Evolutionary conservation across 192 early-diverging fungal species (phyloP).

Genomic region (Oehlia diaphana): DNA sequence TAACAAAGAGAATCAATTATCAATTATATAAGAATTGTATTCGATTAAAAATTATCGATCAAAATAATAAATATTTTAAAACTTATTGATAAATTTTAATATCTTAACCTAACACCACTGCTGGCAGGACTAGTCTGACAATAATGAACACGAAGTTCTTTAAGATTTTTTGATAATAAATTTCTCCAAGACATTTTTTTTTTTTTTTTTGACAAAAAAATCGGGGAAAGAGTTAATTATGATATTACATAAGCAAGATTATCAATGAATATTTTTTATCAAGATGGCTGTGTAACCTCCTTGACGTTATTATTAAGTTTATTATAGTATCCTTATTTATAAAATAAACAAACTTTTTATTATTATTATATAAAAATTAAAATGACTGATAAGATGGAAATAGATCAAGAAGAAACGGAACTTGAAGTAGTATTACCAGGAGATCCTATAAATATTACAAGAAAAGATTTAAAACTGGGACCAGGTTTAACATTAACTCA

Average conservation of each 20-base stretch:
- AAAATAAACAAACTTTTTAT: too few relatives aligned
- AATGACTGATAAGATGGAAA: background rate
- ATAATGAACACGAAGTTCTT: slow-evolving; percentile 90
- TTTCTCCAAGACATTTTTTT: slow-evolving; percentile 33
- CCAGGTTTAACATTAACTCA: slow-evolving; percentile 77
- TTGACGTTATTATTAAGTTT: too few relatives aligned
- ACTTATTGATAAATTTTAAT: background rate
- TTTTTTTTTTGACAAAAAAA: slow-evolving; percentile 18
- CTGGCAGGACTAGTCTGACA: slow-evolving; percentile 78
- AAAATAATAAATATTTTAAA: background rate
- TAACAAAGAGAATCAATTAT: background rate
- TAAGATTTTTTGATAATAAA: slow-evolving; percentile 63
- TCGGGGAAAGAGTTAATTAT: too few relatives aligned
- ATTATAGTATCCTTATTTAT: too few relatives aligned
- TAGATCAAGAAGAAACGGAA: background rate
- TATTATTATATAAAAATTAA: background rate
- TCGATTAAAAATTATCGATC: background rate
- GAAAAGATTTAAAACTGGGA: slow-evolving; percentile 62
- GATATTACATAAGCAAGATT: too few relatives aligned
- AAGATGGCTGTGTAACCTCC: too few relatives aligned
- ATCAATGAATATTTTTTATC: too few relatives aligned
- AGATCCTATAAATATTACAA: background rate
- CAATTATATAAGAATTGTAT: background rate
- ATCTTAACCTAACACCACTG: slow-evolving; percentile 72
- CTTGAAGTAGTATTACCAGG: slow-evolving; percentile 19